Evolutionary conservation across 1,284 basidiomycete genomes (phyloP), one percentile per base, ranked within the genome.

Genomic region (Psilocybe mexicana): DNA sequence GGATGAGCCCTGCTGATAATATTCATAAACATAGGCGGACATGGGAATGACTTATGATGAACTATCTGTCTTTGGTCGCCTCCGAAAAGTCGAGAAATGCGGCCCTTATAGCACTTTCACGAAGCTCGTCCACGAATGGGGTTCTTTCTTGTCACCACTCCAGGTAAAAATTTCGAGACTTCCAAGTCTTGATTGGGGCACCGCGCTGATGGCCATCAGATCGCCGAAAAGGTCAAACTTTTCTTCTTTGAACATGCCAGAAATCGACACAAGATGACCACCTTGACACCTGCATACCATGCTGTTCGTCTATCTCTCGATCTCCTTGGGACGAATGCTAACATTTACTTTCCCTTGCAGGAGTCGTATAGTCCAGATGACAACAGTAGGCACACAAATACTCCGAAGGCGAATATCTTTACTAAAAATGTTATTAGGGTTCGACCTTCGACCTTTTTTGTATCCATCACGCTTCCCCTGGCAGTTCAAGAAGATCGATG

Each of bases 41-140:
- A 96, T 97, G 94, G 97, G 96, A 24, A 98, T 99, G 96, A 98
- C 96, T 1, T 99, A 99, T 72, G 93, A 99, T 67, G 96, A 99
- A 69, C 83, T 99, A 14, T 94, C 92, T 6, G 85, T 94, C 26
- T 97, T 96, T 67, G 97, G 96, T 30, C 81, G 95, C 35, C 80
- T 99, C 40, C 86, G 97, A 57, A 99, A 99, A 75, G 87, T 97
- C 33, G 93, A 96, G 67, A 98, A 98, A 76, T 96, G 94, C 67
- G 97, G 97, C 1, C 96, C 97, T 1, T 98, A 95, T 75, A 91
- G 90, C 76, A 98, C 92, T 83, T 99, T 96, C 71, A 93, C 90
- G 47, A 98, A 97, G 75, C 81, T 99, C 46, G 81, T 95, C 1
- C 89, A 93, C 63, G 91, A 97, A 71, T 99, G 96, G 96, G 93